Evolutionary conservation across 331 rosid genomes (phyloP).

Genomic region (Acacia concinna): DNA sequence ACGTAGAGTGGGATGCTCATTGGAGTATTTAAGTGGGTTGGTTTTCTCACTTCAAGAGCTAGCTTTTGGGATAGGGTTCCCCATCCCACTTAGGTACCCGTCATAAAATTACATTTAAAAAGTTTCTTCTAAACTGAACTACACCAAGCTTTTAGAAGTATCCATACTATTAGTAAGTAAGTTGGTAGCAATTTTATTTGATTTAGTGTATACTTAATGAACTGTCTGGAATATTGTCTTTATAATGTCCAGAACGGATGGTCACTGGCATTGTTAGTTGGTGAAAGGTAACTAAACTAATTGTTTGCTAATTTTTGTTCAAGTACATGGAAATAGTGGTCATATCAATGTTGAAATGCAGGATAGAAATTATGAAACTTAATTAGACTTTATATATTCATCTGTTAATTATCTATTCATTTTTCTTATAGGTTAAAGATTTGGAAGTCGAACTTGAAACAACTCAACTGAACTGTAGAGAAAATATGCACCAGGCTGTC

Average conservation of each 20-base stretch:
- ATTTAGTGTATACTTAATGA: not conserved
- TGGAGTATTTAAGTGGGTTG: too few relatives aligned
- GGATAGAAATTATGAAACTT: constrained; percentile 1
- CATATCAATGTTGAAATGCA: constrained; percentile 18
- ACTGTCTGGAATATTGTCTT: not conserved
- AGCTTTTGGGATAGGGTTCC: too few relatives aligned
- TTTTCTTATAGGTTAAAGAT: constrained; percentile 70
- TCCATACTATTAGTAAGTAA: not conserved
- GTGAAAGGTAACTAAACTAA: constrained; percentile 4
- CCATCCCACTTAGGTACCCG: too few relatives aligned
- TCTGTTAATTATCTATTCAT: constrained; percentile 25
- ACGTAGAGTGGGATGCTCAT: too few relatives aligned
- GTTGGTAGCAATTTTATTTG: not conserved
- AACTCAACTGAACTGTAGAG: constrained; percentile 63
- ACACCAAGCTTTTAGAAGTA: not conserved
- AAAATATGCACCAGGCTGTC: constrained; percentile 76
- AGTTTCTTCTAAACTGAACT: constrained; percentile 8
- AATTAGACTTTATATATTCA: constrained; percentile 1
- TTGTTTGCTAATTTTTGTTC: not conserved
- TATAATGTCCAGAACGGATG: constrained; percentile 14
- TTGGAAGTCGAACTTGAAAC: constrained; percentile 92
- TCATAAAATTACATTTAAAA: not conserved
- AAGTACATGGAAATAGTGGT: not conserved
- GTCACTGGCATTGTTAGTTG: not conserved
- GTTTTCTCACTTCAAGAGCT: too few relatives aligned